A percentile compares a stretch with the other conserved stretches of the same genome.
Evolutionary conservation across 208 protist species (phyloP).

Genomic region (Leishmania tropica): DNA sequence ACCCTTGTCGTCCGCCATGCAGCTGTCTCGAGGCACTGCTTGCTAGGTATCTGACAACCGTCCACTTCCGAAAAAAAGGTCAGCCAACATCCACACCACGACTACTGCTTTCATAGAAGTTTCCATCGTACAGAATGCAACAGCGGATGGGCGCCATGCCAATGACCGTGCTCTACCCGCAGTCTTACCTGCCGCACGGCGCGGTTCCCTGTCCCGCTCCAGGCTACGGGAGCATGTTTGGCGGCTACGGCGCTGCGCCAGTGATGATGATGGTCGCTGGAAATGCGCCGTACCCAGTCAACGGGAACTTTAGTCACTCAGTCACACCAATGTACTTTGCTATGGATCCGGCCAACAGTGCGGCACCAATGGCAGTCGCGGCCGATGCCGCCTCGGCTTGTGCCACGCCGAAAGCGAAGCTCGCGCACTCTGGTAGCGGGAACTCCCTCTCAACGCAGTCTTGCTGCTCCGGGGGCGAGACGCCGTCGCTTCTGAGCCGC

Average conservation of each 20-base stretch:
- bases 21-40: not conserved
- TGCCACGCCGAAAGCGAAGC: constrained; percentile 9
- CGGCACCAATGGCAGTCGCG: not conserved
- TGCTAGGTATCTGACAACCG: not conserved
- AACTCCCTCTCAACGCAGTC: constrained; percentile 34
- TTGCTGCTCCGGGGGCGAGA: constrained; percentile 25
- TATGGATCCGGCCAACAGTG: constrained; percentile 14
- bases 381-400: constrained; percentile 8
- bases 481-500: constrained; percentile 19
- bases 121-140: constrained; percentile 12
- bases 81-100: not conserved
- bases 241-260: constrained; percentile 13
- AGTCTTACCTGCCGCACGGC: constrained; percentile 21
- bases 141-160: constrained; percentile 21
- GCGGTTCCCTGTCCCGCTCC: constrained; percentile 7
- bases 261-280: constrained; percentile 16
- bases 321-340: constrained; percentile 30
- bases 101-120: constrained; percentile 14
- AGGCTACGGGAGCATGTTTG: constrained; percentile 20
- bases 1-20: not conserved
- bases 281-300: constrained; percentile 2
- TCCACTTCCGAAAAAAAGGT: not conserved
- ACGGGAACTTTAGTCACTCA: constrained; percentile 13
- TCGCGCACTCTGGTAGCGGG: constrained; percentile 26
- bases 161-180: constrained; percentile 23